These are phyloP conservation scores for Henckelia pumila DNA, from an alignment of 257 asterid species.

Conservation along the genomic window DNA sequence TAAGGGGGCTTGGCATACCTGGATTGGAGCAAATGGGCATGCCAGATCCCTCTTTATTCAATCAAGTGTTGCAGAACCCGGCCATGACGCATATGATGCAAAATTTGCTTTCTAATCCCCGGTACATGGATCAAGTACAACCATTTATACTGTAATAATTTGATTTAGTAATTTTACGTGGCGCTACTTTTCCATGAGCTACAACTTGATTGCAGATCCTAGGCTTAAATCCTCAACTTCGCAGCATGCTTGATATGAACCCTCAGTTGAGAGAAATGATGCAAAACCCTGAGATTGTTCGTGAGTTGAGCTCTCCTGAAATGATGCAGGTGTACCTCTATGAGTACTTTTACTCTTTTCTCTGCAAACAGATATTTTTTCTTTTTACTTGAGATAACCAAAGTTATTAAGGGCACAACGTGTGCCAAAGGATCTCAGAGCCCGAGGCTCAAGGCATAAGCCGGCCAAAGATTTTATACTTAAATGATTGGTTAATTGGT, in stretches of 20 bases:
- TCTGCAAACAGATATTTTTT: background rate
- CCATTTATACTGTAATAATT: background rate
- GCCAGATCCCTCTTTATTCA: constrained; percentile 45
- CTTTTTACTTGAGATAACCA: no score
- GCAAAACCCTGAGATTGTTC: constrained; percentile 55
- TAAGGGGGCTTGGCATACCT: constrained; percentile 45
- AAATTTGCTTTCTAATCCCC: constrained; percentile 49
- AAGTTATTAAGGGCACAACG: background rate
- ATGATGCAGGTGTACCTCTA: constrained; percentile 42
- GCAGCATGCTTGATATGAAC: constrained; percentile 43
- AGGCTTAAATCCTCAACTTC: constrained; percentile 45
- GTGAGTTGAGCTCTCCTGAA: constrained; percentile 52
- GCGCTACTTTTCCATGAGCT: background rate
- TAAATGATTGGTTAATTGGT: background rate
- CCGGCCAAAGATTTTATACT: background rate
- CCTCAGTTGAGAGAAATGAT: constrained; percentile 54
- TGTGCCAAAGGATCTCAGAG: background rate
- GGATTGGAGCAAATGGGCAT: constrained; percentile 40
- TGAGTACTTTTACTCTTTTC: background rate
- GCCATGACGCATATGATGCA: constrained; percentile 50
- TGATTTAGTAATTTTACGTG: constrained; percentile 8
- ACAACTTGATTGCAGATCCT: constrained; percentile 31
- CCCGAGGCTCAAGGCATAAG: background rate
- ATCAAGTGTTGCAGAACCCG: constrained; percentile 57
- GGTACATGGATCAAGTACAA: constrained; percentile 52